phyloP scores from a whole-genome alignment of 1,139 yeast genomes.

The Suhomyces bokatorum region DNA sequence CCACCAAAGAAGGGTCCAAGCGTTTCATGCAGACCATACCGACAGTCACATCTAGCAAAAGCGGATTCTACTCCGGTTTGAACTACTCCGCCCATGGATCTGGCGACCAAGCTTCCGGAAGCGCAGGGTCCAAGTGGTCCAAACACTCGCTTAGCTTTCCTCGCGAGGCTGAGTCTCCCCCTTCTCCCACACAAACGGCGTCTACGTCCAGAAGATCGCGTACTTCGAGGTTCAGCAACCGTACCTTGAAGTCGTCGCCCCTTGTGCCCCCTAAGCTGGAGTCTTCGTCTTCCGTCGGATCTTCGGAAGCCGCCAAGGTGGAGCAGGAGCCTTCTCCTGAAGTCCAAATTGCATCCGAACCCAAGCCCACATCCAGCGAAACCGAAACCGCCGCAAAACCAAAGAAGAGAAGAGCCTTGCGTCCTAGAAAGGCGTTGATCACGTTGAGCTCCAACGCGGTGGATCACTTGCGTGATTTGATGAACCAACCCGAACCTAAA shows the following conservation, averaged over 20 bases:
- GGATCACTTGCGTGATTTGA: slow-evolving; percentile 61
- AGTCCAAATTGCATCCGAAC: slow-evolving; percentile 3
- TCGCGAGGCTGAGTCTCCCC: slow-evolving; percentile 6
- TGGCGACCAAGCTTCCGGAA: background rate
- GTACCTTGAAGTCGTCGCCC: slow-evolving; percentile 8
- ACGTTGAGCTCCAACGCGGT: slow-evolving; percentile 75
- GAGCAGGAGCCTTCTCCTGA: slow-evolving; percentile 5
- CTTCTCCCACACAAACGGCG: slow-evolving; percentile 6
- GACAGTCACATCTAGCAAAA: slow-evolving; percentile 19
- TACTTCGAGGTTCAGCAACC: slow-evolving; percentile 35
- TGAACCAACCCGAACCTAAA: slow-evolving; percentile 83
- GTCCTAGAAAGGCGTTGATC: slow-evolving; percentile 87
- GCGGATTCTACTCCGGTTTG: slow-evolving; percentile 32
- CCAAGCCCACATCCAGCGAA: slow-evolving; percentile 5
- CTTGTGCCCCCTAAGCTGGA: background rate
- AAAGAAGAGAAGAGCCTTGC: slow-evolving; percentile 64
- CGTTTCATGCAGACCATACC: slow-evolving; percentile 48
- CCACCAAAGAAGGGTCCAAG: slow-evolving; percentile 29
- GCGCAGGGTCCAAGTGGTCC: slow-evolving; percentile 25
- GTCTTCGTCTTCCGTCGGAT: background rate
- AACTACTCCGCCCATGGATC: slow-evolving; percentile 20
- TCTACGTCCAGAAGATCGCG: slow-evolving; percentile 38
- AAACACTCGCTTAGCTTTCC: slow-evolving; percentile 25
- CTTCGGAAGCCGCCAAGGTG: slow-evolving; percentile 1
- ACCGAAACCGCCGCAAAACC: slow-evolving; percentile 8